Conservation (phyloP, 768 basidiomycete genomes). For the Suillus tomentosus region DNA sequence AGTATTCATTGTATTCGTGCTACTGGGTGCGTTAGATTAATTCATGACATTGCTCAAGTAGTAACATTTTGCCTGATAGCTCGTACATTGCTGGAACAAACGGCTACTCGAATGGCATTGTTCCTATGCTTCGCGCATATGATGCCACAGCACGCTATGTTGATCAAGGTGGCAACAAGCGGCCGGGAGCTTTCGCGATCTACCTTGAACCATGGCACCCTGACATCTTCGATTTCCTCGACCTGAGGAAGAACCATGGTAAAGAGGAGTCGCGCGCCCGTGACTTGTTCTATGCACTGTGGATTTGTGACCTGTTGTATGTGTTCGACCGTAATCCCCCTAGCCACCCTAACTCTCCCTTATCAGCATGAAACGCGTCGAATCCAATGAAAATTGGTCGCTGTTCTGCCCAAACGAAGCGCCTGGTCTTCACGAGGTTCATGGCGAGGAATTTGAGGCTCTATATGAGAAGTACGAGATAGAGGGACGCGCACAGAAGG, state of each 20-base stretch:
- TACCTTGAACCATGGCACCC: slow-evolving; percentile 99
- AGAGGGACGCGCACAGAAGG: slow-evolving; percentile 84
- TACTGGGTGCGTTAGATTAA: slow-evolving; percentile 65
- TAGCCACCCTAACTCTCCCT: not conserved
- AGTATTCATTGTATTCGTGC: slow-evolving; percentile 97
- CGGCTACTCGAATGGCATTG: slow-evolving; percentile 98
- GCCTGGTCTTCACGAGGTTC: slow-evolving; percentile 83
- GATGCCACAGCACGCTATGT: slow-evolving; percentile 99
- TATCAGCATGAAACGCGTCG: slow-evolving; percentile 93
- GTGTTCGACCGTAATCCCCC: slow-evolving; percentile 26
- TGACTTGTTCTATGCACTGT: slow-evolving; percentile 96
- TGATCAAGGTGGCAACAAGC: slow-evolving; percentile 98
- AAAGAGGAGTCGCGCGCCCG: slow-evolving; percentile 97
- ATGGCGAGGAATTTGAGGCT: slow-evolving; percentile 86
- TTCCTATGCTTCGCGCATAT: slow-evolving; percentile 98
- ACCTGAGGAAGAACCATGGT: slow-evolving; percentile 97
- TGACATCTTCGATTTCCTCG: slow-evolving; percentile 96
- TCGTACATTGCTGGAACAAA: slow-evolving; percentile 99
- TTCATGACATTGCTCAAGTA: not conserved
- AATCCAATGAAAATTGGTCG: slow-evolving; percentile 87
- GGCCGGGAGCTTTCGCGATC: slow-evolving; percentile 97
- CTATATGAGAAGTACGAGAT: slow-evolving; percentile 87
- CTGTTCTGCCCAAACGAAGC: slow-evolving; percentile 99
- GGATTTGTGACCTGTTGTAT: slow-evolving; percentile 97
- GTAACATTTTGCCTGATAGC: slow-evolving; percentile 39